These are phyloP conservation scores for Odontarrhena argentea DNA, from an alignment of 345 rosid genomes.

Conservation along the genomic window DNA sequence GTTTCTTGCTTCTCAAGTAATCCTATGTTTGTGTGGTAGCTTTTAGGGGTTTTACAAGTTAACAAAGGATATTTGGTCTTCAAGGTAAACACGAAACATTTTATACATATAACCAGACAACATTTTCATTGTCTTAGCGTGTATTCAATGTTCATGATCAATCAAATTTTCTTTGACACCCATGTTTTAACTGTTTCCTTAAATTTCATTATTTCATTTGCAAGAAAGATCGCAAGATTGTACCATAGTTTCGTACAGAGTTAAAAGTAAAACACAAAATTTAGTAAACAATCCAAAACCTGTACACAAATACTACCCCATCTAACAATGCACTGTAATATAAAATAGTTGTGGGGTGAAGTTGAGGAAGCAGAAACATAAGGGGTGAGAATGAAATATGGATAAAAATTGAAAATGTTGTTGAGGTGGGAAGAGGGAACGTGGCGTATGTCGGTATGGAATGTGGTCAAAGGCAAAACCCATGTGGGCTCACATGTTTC, in stretches of 20 bases:
- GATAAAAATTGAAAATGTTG: not conserved
- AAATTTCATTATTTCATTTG: not conserved
- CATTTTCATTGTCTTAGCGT: not conserved
- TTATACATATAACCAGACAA: constrained; percentile 4
- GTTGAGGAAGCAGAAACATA: not conserved
- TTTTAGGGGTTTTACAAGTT: not conserved
- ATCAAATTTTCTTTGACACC: not conserved
- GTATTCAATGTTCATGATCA: constrained; percentile 16
- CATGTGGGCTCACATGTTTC: constrained; percentile 48
- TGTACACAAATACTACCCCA: no score
- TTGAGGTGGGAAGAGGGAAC: constrained; percentile 33
- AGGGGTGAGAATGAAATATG: not conserved
- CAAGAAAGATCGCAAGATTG: not conserved
- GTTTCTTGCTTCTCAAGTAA: constrained; percentile 37
- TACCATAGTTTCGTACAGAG: not conserved
- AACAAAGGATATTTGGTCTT: not conserved
- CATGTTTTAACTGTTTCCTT: not conserved
- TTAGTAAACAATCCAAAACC: not conserved
- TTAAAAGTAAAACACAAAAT: not conserved
- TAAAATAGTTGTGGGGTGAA: not conserved
- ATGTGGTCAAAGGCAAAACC: constrained; percentile 42
- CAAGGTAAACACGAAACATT: constrained; percentile 13
- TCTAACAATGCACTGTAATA: no score
- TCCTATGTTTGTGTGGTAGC: not conserved
- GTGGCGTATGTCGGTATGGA: constrained; percentile 42